Evolutionary conservation across 129 eudicot species (phyloP).

Genomic region (Centaurea solstitialis): DNA sequence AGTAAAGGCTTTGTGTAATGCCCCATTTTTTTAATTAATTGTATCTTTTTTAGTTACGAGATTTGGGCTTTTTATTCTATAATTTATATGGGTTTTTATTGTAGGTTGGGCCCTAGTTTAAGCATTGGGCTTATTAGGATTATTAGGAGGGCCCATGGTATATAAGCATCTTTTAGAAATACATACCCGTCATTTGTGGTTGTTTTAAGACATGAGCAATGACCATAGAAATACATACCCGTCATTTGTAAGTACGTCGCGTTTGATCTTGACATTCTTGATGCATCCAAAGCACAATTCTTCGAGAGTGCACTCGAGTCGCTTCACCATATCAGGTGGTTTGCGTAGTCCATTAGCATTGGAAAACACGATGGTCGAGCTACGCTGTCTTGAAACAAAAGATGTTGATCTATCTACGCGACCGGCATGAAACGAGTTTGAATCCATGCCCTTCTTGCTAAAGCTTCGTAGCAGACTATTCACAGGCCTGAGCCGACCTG

Average conservation of each 20-base stretch:
- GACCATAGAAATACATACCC: slow-evolving; percentile 40
- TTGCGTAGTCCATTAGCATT: slow-evolving; percentile 61
- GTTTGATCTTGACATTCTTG: slow-evolving; percentile 53
- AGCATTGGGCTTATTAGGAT: too few relatives aligned
- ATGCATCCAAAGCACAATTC: slow-evolving; percentile 77
- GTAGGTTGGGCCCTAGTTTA: too few relatives aligned
- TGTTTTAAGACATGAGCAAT: not conserved
- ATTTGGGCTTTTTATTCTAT: too few relatives aligned
- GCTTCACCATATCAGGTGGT: slow-evolving; percentile 50
- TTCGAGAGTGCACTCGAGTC: slow-evolving; percentile 79
- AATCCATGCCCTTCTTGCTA: slow-evolving; percentile 38
- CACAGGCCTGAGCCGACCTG: slow-evolving; percentile 1
- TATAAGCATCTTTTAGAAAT: too few relatives aligned
- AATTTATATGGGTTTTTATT: too few relatives aligned
- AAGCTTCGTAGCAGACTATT: slow-evolving; percentile 32
- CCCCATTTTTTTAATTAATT: too few relatives aligned
- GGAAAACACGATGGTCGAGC: slow-evolving; percentile 56
- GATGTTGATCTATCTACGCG: slow-evolving; percentile 7
- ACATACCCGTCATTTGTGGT: too few relatives aligned
- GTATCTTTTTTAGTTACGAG: too few relatives aligned
- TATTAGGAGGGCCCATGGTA: too few relatives aligned
- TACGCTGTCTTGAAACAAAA: slow-evolving; percentile 33
- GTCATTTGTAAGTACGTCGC: slow-evolving; percentile 48
- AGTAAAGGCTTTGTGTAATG: too few relatives aligned
- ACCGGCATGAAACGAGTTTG: slow-evolving; percentile 1